Evolutionary conservation across 2,329 filamentous ascomycete species (phyloP).

Genomic region (Cordyceps pruinosa): DNA sequence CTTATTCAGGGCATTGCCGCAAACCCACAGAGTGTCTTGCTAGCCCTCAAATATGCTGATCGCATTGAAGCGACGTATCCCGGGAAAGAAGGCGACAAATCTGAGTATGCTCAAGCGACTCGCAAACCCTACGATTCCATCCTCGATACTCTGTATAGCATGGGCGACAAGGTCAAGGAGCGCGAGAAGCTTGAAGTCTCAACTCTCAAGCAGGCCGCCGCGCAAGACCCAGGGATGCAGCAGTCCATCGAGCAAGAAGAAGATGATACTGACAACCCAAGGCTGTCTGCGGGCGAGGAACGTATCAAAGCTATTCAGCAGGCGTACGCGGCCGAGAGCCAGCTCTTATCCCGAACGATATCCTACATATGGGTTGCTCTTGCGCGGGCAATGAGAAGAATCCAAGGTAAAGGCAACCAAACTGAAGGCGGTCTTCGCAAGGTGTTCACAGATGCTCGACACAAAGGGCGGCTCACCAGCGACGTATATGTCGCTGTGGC

Average conservation of each 20-base stretch:
- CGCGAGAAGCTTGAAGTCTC: constrained; percentile 52
- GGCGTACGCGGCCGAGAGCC: constrained; percentile 64
- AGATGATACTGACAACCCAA: constrained; percentile 40
- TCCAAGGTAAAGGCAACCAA: constrained; percentile 71
- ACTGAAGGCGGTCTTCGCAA: constrained; percentile 72
- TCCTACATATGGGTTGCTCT: constrained; percentile 93
- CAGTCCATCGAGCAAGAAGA: constrained; percentile 38
- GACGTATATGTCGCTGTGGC: constrained; percentile 94
- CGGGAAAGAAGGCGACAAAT: constrained; percentile 69
- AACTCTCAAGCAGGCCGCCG: constrained; percentile 47
- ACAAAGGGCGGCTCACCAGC: constrained; percentile 79
- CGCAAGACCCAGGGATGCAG: constrained; percentile 29
- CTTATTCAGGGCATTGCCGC: constrained; percentile 75
- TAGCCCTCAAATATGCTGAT: constrained; percentile 86
- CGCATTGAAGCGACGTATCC: constrained; percentile 73
- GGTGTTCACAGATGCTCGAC: constrained; percentile 83
- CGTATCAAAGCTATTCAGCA: constrained; percentile 56
- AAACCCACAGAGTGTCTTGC: constrained; percentile 87
- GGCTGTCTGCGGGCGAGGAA: constrained; percentile 55
- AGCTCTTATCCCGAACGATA: constrained; percentile 73
- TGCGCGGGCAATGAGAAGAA: constrained; percentile 86
- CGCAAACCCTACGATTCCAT: constrained; percentile 78
- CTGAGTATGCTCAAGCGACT: constrained; percentile 69
- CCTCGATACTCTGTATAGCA: constrained; percentile 78
- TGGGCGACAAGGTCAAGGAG: constrained; percentile 67